A percentile compares a stretch with the other conserved stretches of the same genome.
Evolutionary conservation across 2,329 filamentous ascomycete genomes (phyloP).

Genomic region (Colletotrichum orchidophilum): DNA sequence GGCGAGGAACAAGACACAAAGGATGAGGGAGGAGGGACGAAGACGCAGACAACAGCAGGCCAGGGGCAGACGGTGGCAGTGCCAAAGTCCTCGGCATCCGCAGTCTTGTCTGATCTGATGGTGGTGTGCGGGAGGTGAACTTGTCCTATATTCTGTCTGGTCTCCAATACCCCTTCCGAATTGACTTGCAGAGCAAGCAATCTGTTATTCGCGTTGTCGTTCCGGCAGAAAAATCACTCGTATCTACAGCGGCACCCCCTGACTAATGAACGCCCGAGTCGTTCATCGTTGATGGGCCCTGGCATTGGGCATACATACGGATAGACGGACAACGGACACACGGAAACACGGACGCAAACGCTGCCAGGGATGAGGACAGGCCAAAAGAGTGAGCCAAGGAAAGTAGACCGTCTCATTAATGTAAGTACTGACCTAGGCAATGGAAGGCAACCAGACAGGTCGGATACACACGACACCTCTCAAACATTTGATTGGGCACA

Average conservation of each 20-base stretch:
- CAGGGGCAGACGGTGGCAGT: not conserved
- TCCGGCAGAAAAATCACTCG: constrained; percentile 7
- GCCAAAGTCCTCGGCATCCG: not conserved
- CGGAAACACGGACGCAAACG: not conserved
- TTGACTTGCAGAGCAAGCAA: not conserved
- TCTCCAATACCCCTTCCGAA: too few relatives aligned
- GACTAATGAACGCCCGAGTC: constrained; percentile 21
- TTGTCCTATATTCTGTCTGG: not conserved
- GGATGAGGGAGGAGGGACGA: not conserved
- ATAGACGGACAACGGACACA: not conserved
- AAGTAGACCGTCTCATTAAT: not conserved
- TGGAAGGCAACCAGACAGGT: not conserved
- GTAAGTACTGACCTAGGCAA: too few relatives aligned
- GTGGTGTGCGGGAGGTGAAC: not conserved
- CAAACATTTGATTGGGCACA: not conserved
- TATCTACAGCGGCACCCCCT: constrained; percentile 2
- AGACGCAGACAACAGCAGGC: not conserved
- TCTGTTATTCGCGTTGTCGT: not conserved
- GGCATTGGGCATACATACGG: not conserved
- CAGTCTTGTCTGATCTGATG: not conserved
- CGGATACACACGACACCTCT: not conserved
- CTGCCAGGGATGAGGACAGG: constrained; percentile 8
- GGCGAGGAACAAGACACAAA: not conserved
- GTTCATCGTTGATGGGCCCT: not conserved
- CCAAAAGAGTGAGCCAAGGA: not conserved